A percentile compares a stretch with the other conserved stretches of the same genome.
These are phyloP conservation scores for Trichopus zeylanicus DNA, from an alignment of 116 monocot genomes.

Conservation along the genomic window DNA sequence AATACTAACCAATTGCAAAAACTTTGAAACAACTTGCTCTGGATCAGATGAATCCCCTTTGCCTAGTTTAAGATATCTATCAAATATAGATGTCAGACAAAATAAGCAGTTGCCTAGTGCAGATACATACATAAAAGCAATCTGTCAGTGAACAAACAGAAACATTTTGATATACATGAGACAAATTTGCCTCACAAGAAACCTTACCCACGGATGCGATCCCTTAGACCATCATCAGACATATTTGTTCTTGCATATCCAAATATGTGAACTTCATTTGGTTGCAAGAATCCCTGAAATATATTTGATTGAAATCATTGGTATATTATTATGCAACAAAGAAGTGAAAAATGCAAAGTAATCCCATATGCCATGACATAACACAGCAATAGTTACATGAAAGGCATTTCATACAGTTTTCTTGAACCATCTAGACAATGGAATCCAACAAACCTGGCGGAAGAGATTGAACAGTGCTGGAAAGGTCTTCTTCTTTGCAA, in stretches of 20 bases:
- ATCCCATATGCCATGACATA: neutral
- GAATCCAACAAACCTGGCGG: conserved; percentile 47
- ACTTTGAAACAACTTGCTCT: conserved; percentile 37
- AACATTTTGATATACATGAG: neutral
- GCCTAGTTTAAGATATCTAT: conserved; percentile 58
- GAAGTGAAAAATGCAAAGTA: neutral
- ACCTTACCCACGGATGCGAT: conserved; percentile 81
- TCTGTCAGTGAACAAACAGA: too few species aligned
- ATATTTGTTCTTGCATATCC: conserved; percentile 96
- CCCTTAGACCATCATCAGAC: conserved; percentile 74
- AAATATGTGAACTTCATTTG: conserved; percentile 87
- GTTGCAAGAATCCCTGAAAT: conserved; percentile 59
- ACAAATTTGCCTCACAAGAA: neutral
- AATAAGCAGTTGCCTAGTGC: too few species aligned
- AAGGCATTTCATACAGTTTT: neutral
- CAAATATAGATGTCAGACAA: neutral
- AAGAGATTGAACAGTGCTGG: conserved; percentile 92
- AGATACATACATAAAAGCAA: too few species aligned
- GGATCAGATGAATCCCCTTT: conserved; percentile 40
- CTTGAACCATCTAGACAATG: neutral
- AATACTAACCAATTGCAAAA: conserved; percentile 64
- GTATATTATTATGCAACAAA: neutral
- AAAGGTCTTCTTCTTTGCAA: conserved; percentile 99
- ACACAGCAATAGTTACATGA: neutral
- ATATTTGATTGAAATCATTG: neutral